Conservation (phyloP, 2,329 filamentous ascomycete genomes). For the Aspergillus brasiliensis region DNA sequence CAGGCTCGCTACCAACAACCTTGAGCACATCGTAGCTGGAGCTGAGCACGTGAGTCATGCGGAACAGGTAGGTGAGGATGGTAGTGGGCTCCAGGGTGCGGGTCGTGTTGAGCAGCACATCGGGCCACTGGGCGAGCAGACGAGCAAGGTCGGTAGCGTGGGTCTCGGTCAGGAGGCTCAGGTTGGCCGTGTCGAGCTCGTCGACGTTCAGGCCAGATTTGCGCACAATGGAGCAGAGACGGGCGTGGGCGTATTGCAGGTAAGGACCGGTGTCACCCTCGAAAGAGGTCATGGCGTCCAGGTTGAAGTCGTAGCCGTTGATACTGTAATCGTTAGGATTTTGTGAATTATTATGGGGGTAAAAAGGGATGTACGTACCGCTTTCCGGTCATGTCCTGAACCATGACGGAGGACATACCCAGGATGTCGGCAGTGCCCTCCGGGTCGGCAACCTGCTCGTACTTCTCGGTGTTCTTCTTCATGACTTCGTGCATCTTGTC, state of each 20-base stretch:
- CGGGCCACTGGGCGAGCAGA: conserved; percentile 65
- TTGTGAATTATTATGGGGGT: neutral
- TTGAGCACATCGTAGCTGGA: conserved; percentile 65
- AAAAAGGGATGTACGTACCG: conserved; percentile 55
- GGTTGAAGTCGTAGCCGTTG: conserved; percentile 67
- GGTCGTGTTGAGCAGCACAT: conserved; percentile 63
- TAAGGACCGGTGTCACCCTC: conserved; percentile 68
- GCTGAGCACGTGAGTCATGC: conserved; percentile 64
- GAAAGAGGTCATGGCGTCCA: conserved; percentile 66
- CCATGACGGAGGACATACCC: conserved; percentile 94
- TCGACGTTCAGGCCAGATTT: conserved; percentile 54
- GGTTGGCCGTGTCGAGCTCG: conserved; percentile 57
- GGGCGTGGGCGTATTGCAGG: conserved; percentile 65
- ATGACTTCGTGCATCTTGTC: conserved; percentile 99
- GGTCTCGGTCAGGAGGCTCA: conserved; percentile 62
- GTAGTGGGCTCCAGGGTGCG: conserved; percentile 69
- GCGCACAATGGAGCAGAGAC: conserved; percentile 61
- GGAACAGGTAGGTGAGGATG: conserved; percentile 68
- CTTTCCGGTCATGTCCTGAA: conserved; percentile 97
- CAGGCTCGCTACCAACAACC: conserved; percentile 61
- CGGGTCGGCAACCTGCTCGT: conserved; percentile 83
- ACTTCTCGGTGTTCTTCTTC: conserved; percentile 87
- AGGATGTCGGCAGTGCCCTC: conserved; percentile 80
- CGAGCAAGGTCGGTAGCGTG: conserved; percentile 65
- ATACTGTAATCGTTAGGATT: conserved; percentile 42